Conservation (phyloP, 75 land plant species). For the Isoetes taiwanensis region DNA sequence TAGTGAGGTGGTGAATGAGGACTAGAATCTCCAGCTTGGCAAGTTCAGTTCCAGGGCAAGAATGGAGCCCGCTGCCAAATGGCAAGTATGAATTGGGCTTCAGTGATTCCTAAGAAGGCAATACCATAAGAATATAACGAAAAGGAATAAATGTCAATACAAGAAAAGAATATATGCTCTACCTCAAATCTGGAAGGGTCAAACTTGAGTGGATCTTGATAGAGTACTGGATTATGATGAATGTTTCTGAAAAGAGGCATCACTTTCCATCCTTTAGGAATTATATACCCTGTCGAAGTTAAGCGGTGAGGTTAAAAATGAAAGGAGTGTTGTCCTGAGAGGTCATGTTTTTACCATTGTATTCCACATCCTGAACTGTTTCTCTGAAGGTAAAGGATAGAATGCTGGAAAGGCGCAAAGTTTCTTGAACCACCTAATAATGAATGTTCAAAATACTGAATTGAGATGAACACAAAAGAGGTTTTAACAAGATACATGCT, state of each 20-base stretch:
- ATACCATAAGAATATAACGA: neutral
- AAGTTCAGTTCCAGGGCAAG: slow-evolving; percentile 88
- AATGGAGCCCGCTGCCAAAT: slow-evolving; percentile 78
- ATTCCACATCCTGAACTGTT: slow-evolving; percentile 84
- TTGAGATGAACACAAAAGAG: neutral
- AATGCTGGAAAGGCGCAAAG: slow-evolving; percentile 62
- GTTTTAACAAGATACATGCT: neutral
- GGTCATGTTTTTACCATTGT: slow-evolving; percentile 37
- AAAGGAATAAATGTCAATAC: neutral
- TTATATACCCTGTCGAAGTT: slow-evolving; percentile 43
- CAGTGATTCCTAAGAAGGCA: slow-evolving; percentile 41
- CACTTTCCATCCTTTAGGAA: slow-evolving; percentile 96
- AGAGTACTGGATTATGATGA: slow-evolving; percentile 66
- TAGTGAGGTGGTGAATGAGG: slow-evolving; percentile 62
- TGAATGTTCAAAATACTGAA: neutral
- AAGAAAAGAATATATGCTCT: neutral
- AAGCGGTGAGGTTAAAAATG: neutral
- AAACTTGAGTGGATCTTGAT: slow-evolving; percentile 60
- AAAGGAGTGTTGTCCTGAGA: too few relatives aligned
- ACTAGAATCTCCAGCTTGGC: slow-evolving; percentile 83
- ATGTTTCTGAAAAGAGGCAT: slow-evolving; percentile 76
- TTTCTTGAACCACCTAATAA: slow-evolving; percentile 70
- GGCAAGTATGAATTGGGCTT: slow-evolving; percentile 84
- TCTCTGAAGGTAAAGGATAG: slow-evolving; percentile 85
- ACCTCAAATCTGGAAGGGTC: slow-evolving; percentile 91